Base-by-base conservation (phyloP, 2,329 filamentous ascomycete species). In the Orbilia blumenaviensis region DNA sequence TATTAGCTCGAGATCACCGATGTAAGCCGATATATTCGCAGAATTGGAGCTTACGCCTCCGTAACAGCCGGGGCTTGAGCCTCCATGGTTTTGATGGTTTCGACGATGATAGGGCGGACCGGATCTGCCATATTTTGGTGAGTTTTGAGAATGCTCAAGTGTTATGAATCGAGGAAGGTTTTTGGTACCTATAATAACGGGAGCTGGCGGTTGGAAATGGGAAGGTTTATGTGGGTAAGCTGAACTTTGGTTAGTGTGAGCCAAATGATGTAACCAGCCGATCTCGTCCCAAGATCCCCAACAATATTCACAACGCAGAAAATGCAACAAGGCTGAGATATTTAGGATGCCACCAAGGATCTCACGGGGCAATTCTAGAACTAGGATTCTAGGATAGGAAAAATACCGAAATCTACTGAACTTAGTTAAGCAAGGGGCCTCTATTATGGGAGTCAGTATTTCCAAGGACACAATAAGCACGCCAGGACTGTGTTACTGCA, bases 51-150 rank as follows among this genome's bases (percentile, higher is more conserved):
- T 34, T 66, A 74, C 69, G 63, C 69, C 56, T 74, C 69, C 27
- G 69, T 58, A 16, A 74, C n/a, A 29, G 50, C 42, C 21, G 69
- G 62, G 25, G 62, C 14, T 56, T 25, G 42, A 3, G 62, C 21
- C 48, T 74, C 69, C 36, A 67, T 67, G 56, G 58, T 67, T 38
- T 62, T 67, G 32, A 54, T 67, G 14, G 69, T 67, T 25, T 66
- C 68, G 42, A 64, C 60, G 61, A 73, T 44, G 41, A 71, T 27
- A 12, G 66, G 58, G 14, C 36, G 58, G 36, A 63, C 12, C 5
- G 44, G 56, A 36, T 71, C 66, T 63, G 66, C 66, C 46, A 63
- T n/a, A n/a, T 69, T 52, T 21, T 58, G 44, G 46, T 63, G 14
- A 38, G 21, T 18, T 71, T 38, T 25, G 7, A 8, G 41, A 34